Base-by-base conservation (phyloP, 2,329 filamentous ascomycete species). In the Leptographium radiaticola region DNA sequence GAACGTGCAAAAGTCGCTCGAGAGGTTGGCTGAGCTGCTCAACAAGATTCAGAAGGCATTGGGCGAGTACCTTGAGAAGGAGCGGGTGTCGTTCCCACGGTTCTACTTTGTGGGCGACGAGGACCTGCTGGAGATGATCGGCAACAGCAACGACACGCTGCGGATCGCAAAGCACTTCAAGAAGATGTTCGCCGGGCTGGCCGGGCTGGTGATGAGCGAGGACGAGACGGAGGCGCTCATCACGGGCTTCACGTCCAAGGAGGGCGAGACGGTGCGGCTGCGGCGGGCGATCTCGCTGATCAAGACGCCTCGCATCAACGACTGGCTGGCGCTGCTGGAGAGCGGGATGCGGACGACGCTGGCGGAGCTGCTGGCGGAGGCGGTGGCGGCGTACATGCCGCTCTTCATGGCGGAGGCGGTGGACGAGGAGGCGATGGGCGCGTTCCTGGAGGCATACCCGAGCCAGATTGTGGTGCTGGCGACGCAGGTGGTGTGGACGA, bases 31-130 rank as follows among this genome's bases (percentile, higher is more conserved):
- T n/a, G 93, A 98, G 66, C 76, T 97, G 61, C 78, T 99, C 55
- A 95, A 95, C 79, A 97, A 97, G 75, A 98, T 99, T 57, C 93
- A 98, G 64, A 98, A 98, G 71, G 94, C 94, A 2, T 80, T 98
- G 11, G 93, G 93, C 69, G 93, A 98, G 71, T 99, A 99, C 64
- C 81, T 99, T 39, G 94, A 99, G 70, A 90, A 93, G 64, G 93
- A 99, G 70, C 84, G 93, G 70, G 87, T 97, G 0, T 95, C 91
- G 0, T 99, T 99, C 72, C 93, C 93, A 46, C 84, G 93, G 55
- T 99, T 99, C 75, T 99, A 99, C 73, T 99, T 98, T 63, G 94
- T 99, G 54, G 93, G 93, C 67, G 94, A 99, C 63, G 94, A 99
- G 66, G 93, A 99, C 69, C 74, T 99, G 55, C 77, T 99, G 30